Evolutionary conservation across 176 grass and related monocot genomes (phyloP).

Genomic region (Tuctoria greenei): DNA sequence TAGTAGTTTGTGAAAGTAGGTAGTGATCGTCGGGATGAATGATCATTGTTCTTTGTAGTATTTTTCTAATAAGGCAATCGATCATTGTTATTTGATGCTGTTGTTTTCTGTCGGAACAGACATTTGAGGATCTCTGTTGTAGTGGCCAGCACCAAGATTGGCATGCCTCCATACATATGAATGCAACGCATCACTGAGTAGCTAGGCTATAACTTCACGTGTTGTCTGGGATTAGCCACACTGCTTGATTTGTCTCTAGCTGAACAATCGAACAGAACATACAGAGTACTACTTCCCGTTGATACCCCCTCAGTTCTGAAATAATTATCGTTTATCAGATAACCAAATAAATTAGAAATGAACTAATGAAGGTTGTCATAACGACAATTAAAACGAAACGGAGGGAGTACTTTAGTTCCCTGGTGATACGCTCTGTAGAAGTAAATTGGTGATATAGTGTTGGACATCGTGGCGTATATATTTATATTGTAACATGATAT

Average conservation of each 20-base stretch:
- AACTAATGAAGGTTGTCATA: too few species aligned
- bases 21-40: slow-evolving; percentile 31
- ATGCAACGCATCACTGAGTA: slow-evolving; percentile 20
- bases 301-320: too few species aligned
- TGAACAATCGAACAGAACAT: neutral
- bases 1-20: slow-evolving; percentile 49
- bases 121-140: slow-evolving; percentile 25
- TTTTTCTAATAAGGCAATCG: too few species aligned
- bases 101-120: slow-evolving; percentile 29
- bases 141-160: slow-evolving; percentile 10
- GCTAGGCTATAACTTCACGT: slow-evolving; percentile 21
- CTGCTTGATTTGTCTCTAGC: slow-evolving; percentile 13
- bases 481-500: slow-evolving; percentile 15
- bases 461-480: neutral
- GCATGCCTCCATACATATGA: neutral
- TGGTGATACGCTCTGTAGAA: slow-evolving; percentile 15
- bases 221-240: slow-evolving; percentile 1
- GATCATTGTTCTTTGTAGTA: slow-evolving; percentile 15
- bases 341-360: too few species aligned
- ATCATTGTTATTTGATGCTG: slow-evolving; percentile 25
- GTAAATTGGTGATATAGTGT: slow-evolving; percentile 6
- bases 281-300: neutral
- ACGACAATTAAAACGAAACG: too few species aligned
- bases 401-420: slow-evolving; percentile 11
- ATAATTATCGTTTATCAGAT: too few species aligned